These are phyloP conservation scores for Mortierella sp. DNA, from an alignment of 371 early-diverging fungal species.

Conservation along the genomic window DNA sequence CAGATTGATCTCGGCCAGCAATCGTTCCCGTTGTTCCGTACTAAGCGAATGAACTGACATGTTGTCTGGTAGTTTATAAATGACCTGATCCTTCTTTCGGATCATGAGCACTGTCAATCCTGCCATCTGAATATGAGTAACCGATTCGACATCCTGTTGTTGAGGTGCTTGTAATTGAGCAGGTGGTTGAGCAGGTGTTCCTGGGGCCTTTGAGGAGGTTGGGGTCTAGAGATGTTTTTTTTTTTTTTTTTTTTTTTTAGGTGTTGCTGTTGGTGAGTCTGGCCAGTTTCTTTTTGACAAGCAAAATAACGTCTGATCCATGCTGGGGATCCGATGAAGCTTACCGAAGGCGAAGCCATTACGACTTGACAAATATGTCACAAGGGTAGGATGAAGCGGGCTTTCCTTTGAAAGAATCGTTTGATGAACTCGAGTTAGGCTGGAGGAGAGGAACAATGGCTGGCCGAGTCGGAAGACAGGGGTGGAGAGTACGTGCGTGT, in stretches of 20 bases:
- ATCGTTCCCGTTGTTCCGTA: constrained; percentile 59
- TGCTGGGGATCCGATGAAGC: no score
- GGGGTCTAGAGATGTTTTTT: no score
- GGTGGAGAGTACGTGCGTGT: no score
- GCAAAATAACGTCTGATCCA: no score
- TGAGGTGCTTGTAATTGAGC: background rate
- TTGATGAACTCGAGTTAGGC: no score
- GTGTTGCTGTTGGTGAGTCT: no score
- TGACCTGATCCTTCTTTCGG: constrained; percentile 67
- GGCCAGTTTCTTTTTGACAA: no score
- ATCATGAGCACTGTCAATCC: constrained; percentile 70
- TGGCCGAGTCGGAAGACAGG: no score
- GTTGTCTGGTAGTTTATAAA: constrained; percentile 69
- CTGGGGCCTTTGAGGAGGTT: background rate
- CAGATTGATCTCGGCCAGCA: constrained; percentile 64
- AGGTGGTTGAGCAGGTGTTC: background rate
- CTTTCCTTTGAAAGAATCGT: constrained; percentile 15
- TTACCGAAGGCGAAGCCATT: no score
- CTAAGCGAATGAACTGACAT: constrained; percentile 64
- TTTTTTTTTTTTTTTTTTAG: constrained; percentile 2
- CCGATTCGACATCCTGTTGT: constrained; percentile 49
- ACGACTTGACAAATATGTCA: no score
- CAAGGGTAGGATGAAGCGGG: background rate
- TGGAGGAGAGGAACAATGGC: no score
- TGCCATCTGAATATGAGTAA: constrained; percentile 66